These are phyloP conservation scores for Penicillium paradoxum DNA, from an alignment of 495 filamentous ascomycete genomes.

Conservation along the genomic window DNA sequence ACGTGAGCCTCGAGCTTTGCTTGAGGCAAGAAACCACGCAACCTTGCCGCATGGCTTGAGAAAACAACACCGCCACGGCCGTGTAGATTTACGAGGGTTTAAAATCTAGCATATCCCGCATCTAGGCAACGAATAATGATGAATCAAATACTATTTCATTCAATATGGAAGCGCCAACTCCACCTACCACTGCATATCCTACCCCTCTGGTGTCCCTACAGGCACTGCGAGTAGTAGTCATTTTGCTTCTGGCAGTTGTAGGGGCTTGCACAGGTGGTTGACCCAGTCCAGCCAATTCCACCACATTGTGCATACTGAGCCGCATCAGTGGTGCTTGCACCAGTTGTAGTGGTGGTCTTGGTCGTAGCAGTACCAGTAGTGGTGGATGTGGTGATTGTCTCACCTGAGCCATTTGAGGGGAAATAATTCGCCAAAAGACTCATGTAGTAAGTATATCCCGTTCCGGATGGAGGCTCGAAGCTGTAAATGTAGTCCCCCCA, in stretches of 20 bases:
- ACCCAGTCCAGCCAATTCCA: slow-evolving; percentile 42
- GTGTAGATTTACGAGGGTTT: background rate
- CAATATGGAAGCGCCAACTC: background rate
- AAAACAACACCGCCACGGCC: background rate
- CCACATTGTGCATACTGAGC: slow-evolving; percentile 47
- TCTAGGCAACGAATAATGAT: background rate
- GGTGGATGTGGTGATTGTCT: slow-evolving; percentile 4
- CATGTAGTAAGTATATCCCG: slow-evolving; percentile 37
- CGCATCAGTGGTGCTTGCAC: slow-evolving; percentile 19
- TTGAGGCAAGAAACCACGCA: background rate
- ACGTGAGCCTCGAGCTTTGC: background rate
- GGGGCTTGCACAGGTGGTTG: slow-evolving; percentile 41
- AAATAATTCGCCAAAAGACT: slow-evolving; percentile 22
- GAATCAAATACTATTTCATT: background rate
- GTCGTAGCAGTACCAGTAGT: slow-evolving; percentile 15
- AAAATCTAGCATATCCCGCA: background rate
- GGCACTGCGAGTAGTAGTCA: slow-evolving; percentile 45
- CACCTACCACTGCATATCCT: background rate
- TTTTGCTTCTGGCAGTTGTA: slow-evolving; percentile 35
- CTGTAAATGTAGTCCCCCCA: slow-evolving; percentile 52
- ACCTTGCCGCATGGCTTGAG: background rate
- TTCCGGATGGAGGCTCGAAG: slow-evolving; percentile 52
- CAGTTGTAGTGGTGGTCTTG: slow-evolving; percentile 18
- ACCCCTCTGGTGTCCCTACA: slow-evolving; percentile 14
- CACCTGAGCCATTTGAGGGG: slow-evolving; percentile 3